phyloP scores from a whole-genome alignment of 805 yeast species.

The Candida rishiriensis region DNA sequence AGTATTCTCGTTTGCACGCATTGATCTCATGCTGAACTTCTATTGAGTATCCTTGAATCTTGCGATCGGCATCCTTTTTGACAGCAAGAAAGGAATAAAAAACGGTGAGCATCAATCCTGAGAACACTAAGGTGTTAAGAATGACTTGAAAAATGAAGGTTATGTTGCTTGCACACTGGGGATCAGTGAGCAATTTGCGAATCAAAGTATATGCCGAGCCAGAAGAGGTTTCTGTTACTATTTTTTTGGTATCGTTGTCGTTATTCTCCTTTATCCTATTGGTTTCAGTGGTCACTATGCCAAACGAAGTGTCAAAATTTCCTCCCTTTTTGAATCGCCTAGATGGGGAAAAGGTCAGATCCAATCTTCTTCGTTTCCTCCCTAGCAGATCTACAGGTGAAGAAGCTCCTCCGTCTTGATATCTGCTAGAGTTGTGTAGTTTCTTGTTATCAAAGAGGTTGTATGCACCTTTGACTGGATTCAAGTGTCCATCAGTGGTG shows the following conservation, averaged over 20 bases:
- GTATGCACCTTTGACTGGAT: constrained; percentile 28
- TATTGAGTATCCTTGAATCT: constrained; percentile 57
- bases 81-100: constrained; percentile 22
- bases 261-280: neutral
- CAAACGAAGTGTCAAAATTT: neutral
- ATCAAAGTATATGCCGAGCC: constrained; percentile 5
- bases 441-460: constrained; percentile 22
- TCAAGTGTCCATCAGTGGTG: constrained; percentile 18
- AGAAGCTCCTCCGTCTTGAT: neutral
- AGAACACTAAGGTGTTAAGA: constrained; percentile 22
- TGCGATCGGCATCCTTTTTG: constrained; percentile 60
- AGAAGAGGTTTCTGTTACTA: neutral
- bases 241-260: neutral
- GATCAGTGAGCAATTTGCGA: constrained; percentile 19
- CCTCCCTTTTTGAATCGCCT: neutral
- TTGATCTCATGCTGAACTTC: constrained; percentile 62
- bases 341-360: constrained; percentile 1
- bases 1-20: constrained; percentile 64
- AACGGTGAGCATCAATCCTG: constrained; percentile 13
- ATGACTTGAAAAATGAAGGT: constrained; percentile 24
- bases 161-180: constrained; percentile 24
- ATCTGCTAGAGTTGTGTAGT: neutral
- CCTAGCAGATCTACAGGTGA: constrained; percentile 4
- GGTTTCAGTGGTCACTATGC: neutral
- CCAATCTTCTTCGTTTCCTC: constrained; percentile 17